Base-by-base conservation (phyloP, 1,284 basidiomycete genomes). In the Ustilago xerochloae region DNA sequence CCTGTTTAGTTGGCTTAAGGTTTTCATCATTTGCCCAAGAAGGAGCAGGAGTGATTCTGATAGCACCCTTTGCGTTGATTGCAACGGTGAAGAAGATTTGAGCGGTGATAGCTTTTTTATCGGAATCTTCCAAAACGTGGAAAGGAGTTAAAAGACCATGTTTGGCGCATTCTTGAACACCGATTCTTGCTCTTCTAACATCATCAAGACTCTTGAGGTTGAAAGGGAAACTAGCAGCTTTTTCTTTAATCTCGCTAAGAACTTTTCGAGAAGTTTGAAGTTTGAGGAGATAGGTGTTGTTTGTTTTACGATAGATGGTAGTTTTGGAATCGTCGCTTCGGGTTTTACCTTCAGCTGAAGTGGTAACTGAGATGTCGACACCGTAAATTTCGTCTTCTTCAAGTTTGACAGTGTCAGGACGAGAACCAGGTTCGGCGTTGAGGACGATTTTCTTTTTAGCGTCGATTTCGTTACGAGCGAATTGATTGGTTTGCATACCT, bases 221-320 rank as follows among this genome's bases (percentile, higher is more conserved):
- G 89, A 99, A 97, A 45, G 96, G 96, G 90, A 99, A 99, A 7
- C 93, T 89, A 28, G 95, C 96, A 33, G 96, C 93, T 86, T 97
- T 98, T 88, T 95, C 96, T 86, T 96, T 92, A 81, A 98, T 93
- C 86, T 98, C 96, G 53, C 92, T 92, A 87, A 97, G 97, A 48
- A 97, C 92, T 32, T 92, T 90, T 78, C 96, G 91, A 54, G 94
- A 95, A 58, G 93, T 96, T 88, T 96, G 97, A 90, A 97, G 92
- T 88, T 98, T 99, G 82, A 98, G 89, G 85, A 95, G 92, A 87
- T 98, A 99, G 53, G 93, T 96, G 45, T 77, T 67, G 90, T 78
- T 90, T 83, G 93, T 92, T 76, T 93, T 90, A 86, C 97, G 94
- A 88, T 93, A 97, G 84, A 99, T 91, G 38, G 93, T 93, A 52